Evolutionary conservation across 164 flowering plant genomes (phyloP), one percentile per base, ranked within the genome.

Genomic region (Umbellularia californica): DNA sequence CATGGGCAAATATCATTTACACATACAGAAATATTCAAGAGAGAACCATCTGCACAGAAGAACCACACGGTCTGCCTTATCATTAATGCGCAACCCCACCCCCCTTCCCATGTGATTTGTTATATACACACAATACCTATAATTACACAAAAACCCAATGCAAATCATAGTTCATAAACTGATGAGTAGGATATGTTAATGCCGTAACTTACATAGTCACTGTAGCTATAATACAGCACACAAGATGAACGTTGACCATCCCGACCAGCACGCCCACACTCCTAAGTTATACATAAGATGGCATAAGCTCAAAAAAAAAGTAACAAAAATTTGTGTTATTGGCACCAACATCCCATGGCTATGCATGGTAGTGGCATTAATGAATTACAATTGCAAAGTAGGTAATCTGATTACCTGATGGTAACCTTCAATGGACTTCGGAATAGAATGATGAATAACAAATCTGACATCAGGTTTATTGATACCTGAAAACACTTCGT

Each of bases 261-360:
- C 82, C 99, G 84, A 77, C 99, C 99, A 83, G 97, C 98, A 82
- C 98, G 98, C 22, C 99, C 99, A 82, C 99, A 96, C 80, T 96
- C 99, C 99, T 96, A 72, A 7, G 58, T 28, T 73, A 79, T 30
- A 17, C 63, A 75, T 28, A 78, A 70, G 74, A 25, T 64, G 50
- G 3, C 62, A 63, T 13, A 69, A 50, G 22, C 11, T 70, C 22
- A 58, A 20, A n/a, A 28, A 33, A 50, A 63, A 50, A 51, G 41
- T 15, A 1, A 52, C 20, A 13, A 30, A 51, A 66, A 17, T 13
- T 7, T 28, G 19, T 5, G 35, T 17, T 13, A 6, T 7, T 35
- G 19, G 5, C 13, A 68, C 3, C 23, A 69, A 68, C 41, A 65
- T 65, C 55, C 68, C 63, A 17, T 67, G 50, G 14, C 63, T 25